Conservation (phyloP, 345 rosid species). For the Sonneratia alba region DNA sequence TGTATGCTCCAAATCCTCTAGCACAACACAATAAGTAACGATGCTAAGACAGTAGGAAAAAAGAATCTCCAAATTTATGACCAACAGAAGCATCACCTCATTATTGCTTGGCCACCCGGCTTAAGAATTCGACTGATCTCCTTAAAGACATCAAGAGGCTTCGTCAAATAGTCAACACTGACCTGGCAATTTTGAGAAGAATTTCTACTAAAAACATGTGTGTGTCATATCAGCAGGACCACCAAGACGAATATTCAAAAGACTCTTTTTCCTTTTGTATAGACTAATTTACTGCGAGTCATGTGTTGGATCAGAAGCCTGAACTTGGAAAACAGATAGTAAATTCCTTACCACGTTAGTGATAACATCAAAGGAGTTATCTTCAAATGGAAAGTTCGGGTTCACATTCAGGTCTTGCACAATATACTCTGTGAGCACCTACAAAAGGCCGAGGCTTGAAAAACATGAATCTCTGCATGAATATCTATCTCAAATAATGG, state of each 20-base stretch:
- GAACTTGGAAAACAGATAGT: neutral
- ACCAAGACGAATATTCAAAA: neutral
- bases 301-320: neutral
- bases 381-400: constrained; percentile 76
- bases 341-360: constrained; percentile 62
- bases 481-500: neutral
- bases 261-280: neutral
- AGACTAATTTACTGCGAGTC: constrained; percentile 1
- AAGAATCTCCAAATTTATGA: constrained; percentile 1
- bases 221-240: neutral
- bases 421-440: constrained; percentile 64
- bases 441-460: constrained; percentile 11
- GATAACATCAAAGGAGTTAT: constrained; percentile 68
- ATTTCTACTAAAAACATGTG: neutral
- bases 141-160: constrained; percentile 71
- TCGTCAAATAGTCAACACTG: constrained; percentile 79
- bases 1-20: neutral
- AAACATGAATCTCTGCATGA: neutral
- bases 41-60: neutral
- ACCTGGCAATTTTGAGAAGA: constrained; percentile 36
- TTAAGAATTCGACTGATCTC: constrained; percentile 74
- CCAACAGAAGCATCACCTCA: constrained; percentile 39
- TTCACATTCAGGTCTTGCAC: constrained; percentile 78
- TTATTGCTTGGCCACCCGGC: constrained; percentile 73
- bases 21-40: neutral